phyloP scores from a whole-genome alignment of 2,329 filamentous ascomycete species.

The Clonostachys rhizophaga region DNA sequence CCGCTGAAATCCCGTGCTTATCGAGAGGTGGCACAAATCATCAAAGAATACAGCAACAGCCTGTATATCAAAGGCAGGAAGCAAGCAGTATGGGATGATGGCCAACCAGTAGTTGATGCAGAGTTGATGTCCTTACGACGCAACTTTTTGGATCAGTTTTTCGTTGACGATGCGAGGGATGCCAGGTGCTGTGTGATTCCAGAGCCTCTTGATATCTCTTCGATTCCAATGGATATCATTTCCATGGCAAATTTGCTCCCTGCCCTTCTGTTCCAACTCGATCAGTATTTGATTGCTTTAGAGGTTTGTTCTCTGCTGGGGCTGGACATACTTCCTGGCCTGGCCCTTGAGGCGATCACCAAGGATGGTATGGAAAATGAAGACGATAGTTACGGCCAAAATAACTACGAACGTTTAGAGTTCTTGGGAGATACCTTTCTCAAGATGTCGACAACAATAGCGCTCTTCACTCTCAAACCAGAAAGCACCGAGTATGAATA shows the following conservation, averaged over 20 bases:
- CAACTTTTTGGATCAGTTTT: slow-evolving; percentile 72
- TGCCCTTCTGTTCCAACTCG: slow-evolving; percentile 77
- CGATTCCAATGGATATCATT: slow-evolving; percentile 64
- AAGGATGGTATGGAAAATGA: slow-evolving; percentile 80
- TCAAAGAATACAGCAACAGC: slow-evolving; percentile 81
- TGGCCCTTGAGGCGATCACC: slow-evolving; percentile 85
- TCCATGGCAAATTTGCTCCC: slow-evolving; percentile 73
- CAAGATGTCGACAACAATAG: slow-evolving; percentile 93
- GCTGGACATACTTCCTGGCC: slow-evolving; percentile 57
- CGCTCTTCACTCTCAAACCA: slow-evolving; percentile 72
- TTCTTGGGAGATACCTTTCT: slow-evolving; percentile 83
- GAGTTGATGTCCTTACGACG: slow-evolving; percentile 72
- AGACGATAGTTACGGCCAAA: slow-evolving; percentile 64
- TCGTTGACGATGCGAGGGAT: slow-evolving; percentile 39
- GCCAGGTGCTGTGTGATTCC: slow-evolving; percentile 65
- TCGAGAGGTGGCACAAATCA: slow-evolving; percentile 44
- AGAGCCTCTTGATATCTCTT: slow-evolving; percentile 72
- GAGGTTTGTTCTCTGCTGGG: slow-evolving; percentile 67
- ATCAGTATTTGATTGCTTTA: slow-evolving; percentile 73
- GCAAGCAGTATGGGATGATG: slow-evolving; percentile 46
- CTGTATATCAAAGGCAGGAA: slow-evolving; percentile 58
- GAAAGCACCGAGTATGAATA: slow-evolving; percentile 79
- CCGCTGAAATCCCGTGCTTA: slow-evolving; percentile 38
- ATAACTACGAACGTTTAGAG: slow-evolving; percentile 85
- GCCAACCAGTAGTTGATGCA: slow-evolving; percentile 80